These are phyloP conservation scores for Ampelomyces quisqualis DNA, from an alignment of 2,329 filamentous ascomycete species.

Conservation along the genomic window DNA sequence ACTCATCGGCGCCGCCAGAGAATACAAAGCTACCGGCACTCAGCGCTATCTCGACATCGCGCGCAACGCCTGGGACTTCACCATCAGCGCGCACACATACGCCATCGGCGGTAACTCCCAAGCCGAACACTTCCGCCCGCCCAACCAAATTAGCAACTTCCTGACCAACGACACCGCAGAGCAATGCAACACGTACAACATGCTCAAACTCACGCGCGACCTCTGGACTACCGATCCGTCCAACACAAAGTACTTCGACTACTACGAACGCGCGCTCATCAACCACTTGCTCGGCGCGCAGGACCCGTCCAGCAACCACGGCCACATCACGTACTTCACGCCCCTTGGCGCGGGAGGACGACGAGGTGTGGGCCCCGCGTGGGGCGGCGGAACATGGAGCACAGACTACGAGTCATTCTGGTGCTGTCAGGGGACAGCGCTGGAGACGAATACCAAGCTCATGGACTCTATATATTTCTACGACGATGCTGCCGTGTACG, in stretches of 20 bases:
- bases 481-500: slow-evolving; percentile 47
- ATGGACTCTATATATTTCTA: slow-evolving; percentile 57
- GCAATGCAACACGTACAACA: slow-evolving; percentile 59
- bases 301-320: slow-evolving; percentile 48
- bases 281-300: slow-evolving; percentile 57
- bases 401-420: slow-evolving; percentile 57
- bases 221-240: slow-evolving; percentile 51
- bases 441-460: slow-evolving; percentile 58
- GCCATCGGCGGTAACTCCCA: slow-evolving; percentile 58
- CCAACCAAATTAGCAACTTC: slow-evolving; percentile 51
- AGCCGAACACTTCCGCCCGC: slow-evolving; percentile 53
- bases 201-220: slow-evolving; percentile 58
- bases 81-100: slow-evolving; percentile 52
- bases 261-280: slow-evolving; percentile 53
- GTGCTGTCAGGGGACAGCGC: slow-evolving; percentile 56
- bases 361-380: slow-evolving; percentile 53
- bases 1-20: slow-evolving; percentile 54
- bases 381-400: slow-evolving; percentile 57
- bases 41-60: slow-evolving; percentile 52
- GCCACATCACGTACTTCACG: slow-evolving; percentile 57
- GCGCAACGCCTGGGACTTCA: slow-evolving; percentile 53
- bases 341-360: slow-evolving; percentile 52
- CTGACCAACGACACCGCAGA: slow-evolving; percentile 53
- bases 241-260: slow-evolving; percentile 53
- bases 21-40: slow-evolving; percentile 53